These are phyloP conservation scores for Rubia peregrina DNA, from an alignment of 305 asterid genomes.

Conservation along the genomic window DNA sequence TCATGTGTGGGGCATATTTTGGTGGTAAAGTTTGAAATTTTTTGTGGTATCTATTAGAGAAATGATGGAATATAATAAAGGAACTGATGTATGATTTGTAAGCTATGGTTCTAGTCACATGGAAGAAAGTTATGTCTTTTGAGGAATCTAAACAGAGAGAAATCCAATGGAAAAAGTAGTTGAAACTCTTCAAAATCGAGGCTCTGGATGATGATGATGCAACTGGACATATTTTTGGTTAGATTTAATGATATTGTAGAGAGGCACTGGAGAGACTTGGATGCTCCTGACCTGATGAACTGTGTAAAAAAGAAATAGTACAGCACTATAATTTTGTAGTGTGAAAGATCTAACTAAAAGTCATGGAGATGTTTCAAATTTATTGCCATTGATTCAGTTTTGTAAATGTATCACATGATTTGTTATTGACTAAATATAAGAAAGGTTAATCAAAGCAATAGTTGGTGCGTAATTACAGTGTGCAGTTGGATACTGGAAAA, in stretches of 20 bases:
- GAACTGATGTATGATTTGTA: neutral
- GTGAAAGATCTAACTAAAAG: slow-evolving; percentile 5
- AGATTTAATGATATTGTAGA: slow-evolving; percentile 29
- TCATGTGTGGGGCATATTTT: slow-evolving; percentile 1
- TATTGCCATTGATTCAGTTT: neutral
- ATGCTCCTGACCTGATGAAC: slow-evolving; percentile 9
- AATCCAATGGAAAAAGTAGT: slow-evolving; percentile 85
- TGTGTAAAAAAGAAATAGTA: slow-evolving; percentile 6
- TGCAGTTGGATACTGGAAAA: neutral
- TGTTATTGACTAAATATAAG: neutral
- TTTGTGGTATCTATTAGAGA: neutral
- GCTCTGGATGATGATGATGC: slow-evolving; percentile 26
- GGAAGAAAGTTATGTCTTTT: slow-evolving; percentile 69
- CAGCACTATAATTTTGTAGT: neutral
- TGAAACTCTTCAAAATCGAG: slow-evolving; percentile 77
- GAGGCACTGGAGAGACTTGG: slow-evolving; percentile 16
- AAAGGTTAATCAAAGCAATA: neutral
- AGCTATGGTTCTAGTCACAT: no score
- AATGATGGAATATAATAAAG: neutral
- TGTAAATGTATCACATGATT: neutral
- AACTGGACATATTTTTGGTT: slow-evolving; percentile 29
- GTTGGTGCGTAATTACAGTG: neutral
- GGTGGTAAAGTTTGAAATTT: neutral
- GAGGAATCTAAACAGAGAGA: slow-evolving; percentile 92
- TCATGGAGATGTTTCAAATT: neutral